Conservation (phyloP, 129 eudicot species). For the Tanacetum coccineum region DNA sequence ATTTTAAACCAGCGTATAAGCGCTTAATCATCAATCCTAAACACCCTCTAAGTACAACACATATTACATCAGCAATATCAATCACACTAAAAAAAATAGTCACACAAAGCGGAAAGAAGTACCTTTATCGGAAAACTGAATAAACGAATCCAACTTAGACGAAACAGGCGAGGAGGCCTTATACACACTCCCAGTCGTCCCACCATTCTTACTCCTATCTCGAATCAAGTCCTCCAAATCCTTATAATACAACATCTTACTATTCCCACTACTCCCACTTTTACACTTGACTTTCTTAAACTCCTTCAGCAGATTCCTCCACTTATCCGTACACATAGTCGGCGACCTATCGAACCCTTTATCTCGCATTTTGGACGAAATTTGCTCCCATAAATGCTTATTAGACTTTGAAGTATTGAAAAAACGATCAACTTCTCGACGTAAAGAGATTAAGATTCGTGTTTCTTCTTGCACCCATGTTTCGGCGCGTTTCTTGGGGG, state of each 20-base stretch:
- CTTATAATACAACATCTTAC: slow-evolving; percentile 44
- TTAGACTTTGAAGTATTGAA: slow-evolving; percentile 50
- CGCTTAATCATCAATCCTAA: no score
- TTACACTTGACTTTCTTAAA: slow-evolving; percentile 45
- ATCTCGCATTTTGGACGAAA: slow-evolving; percentile 46
- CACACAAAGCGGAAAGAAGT: background rate
- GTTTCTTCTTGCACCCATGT: slow-evolving; percentile 52
- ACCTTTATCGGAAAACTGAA: slow-evolving; percentile 52
- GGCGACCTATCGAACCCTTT: slow-evolving; percentile 51
- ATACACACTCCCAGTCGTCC: background rate
- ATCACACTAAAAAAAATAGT: no score
- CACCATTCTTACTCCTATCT: slow-evolving; percentile 38
- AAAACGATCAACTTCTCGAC: slow-evolving; percentile 39
- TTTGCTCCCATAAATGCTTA: slow-evolving; percentile 51
- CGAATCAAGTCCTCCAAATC: slow-evolving; percentile 51
- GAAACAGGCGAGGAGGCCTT: slow-evolving; percentile 31
- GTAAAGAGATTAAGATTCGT: slow-evolving; percentile 36
- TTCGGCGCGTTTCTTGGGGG: slow-evolving; percentile 51
- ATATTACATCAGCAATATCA: no score
- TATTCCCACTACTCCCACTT: slow-evolving; percentile 19
- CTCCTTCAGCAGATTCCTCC: slow-evolving; percentile 52
- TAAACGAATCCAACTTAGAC: slow-evolving; percentile 35
- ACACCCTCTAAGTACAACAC: no score
- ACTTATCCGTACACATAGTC: slow-evolving; percentile 51
- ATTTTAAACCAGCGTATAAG: no score